phyloP scores from a whole-genome alignment of 139 green algal genomes.

The Chlorella sp. region DNA sequence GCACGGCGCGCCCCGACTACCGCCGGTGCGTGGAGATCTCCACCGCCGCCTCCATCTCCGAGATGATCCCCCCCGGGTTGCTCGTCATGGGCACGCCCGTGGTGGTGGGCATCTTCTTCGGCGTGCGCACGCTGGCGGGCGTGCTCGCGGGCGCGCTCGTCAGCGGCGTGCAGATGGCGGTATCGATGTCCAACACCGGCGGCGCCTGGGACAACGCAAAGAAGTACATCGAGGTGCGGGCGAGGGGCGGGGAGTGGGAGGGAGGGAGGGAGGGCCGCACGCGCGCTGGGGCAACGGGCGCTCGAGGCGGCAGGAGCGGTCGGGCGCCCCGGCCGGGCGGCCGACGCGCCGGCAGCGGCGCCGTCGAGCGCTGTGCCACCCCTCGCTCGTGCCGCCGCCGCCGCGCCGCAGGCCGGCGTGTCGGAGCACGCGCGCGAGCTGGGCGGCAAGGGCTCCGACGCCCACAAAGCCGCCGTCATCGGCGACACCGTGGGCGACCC shows the following conservation, averaged over 20 bases:
- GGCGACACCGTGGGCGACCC: slow-evolving; percentile 99
- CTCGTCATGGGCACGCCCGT: slow-evolving; percentile 95
- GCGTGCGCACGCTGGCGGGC: slow-evolving; percentile 58
- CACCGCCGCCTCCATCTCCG: slow-evolving; percentile 82
- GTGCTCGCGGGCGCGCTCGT: slow-evolving; percentile 91
- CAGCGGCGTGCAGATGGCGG: slow-evolving; percentile 95
- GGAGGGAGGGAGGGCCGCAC: neutral
- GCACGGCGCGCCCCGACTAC: slow-evolving; percentile 91
- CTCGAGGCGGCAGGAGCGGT: too few relatives aligned
- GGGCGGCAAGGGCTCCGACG: slow-evolving; percentile 95
- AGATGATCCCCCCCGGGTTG: slow-evolving; percentile 93
- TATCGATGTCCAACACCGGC: slow-evolving; percentile 97
- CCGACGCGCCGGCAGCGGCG: too few relatives aligned
- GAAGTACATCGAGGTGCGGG: slow-evolving; percentile 98
- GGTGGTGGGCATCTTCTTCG: slow-evolving; percentile 65
- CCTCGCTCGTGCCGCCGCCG: too few relatives aligned
- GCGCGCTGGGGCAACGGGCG: neutral
- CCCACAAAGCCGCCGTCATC: slow-evolving; percentile 97
- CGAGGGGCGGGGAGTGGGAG: too few relatives aligned
- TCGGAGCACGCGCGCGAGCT: slow-evolving; percentile 87
- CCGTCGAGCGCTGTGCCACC: too few relatives aligned
- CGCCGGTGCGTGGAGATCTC: slow-evolving; percentile 89
- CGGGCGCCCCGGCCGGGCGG: too few relatives aligned
- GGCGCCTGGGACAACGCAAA: slow-evolving; percentile 99
- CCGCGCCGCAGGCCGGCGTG: slow-evolving; percentile 32